Evolutionary conservation across 495 filamentous ascomycete genomes (phyloP), one percentile per base, ranked within the genome.

Genomic region (Choiromyces venosus): DNA sequence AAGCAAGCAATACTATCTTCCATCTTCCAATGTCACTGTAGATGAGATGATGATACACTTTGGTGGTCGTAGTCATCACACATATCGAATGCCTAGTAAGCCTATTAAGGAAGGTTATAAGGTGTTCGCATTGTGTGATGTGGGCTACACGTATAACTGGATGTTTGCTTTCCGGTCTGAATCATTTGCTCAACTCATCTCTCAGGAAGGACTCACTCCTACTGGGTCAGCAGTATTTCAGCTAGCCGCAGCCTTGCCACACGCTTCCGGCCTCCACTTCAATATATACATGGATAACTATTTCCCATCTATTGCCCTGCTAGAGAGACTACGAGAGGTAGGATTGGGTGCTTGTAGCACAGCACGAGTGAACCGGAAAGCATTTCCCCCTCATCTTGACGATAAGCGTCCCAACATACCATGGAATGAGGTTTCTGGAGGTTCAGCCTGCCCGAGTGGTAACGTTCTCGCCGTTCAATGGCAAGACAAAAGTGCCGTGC

Each of bases 91-190:
- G 74, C 71, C 38, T 0, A 37, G 61, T 52, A 73, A 76, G 38
- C 66, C 70, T 10, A 76, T 76, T n/a, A 64, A 68, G n/a, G 29
- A 70, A 61, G 71, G 71, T 0, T 76, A 73, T 38, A 76, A 73
- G 39, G 65, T 70, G 40, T 66, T 65, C 44, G 65, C 19, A 12
- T n/a, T 73, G 12, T 74, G 56, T 37, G 64, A 64, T 40, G 25
- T 37, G 0, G 36, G 18, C 1, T 66, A 44, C 37, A 70, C 68
- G n/a, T n/a, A 12, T 46, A 21, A 65, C 46, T 37, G 0, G 37
- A 29, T 71, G 21, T 37, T 40, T 38, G 46, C 35, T n/a, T 74
- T 68, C 21, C 12, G 25, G 35, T 65, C 56, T 12, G 64, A 65
- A 16, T 65, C 66, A 3, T 44, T 66, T 42, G 25, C 14, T 16